A percentile compares a stretch with the other conserved stretches of the same genome.
These are phyloP conservation scores for Colletotrichum graminicola DNA, from an alignment of 2,329 filamentous ascomycete species.

Conservation along the genomic window DNA sequence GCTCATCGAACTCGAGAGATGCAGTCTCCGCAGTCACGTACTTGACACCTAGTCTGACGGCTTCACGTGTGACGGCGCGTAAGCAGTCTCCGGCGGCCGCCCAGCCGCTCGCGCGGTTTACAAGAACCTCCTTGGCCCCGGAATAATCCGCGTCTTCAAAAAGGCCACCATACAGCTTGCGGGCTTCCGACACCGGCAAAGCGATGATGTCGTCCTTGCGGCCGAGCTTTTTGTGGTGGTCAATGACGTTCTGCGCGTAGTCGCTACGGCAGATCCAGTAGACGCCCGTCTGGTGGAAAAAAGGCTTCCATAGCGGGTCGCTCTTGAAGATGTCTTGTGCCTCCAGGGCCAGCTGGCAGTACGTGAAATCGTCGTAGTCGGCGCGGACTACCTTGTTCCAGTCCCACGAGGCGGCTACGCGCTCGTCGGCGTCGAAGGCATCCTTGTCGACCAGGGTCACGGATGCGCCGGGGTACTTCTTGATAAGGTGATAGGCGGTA, in stretches of 20 bases:
- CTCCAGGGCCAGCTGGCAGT: conserved; percentile 74
- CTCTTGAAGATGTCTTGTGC: conserved; percentile 72
- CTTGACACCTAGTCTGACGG: conserved; percentile 67
- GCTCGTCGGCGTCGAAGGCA: conserved; percentile 59
- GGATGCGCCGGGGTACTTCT: conserved; percentile 60
- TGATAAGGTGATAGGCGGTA: conserved; percentile 73
- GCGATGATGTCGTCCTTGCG: conserved; percentile 56
- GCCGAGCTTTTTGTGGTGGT: conserved; percentile 64
- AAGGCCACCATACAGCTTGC: conserved; percentile 67
- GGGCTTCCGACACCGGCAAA: conserved; percentile 58
- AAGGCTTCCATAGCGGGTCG: conserved; percentile 67
- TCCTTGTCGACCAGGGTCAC: conserved; percentile 71
- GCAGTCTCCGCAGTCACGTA: conserved; percentile 67
- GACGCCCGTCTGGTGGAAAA: conserved; percentile 72
- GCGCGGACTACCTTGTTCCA: conserved; percentile 80
- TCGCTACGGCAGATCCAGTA: conserved; percentile 66
- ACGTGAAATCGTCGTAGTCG: conserved; percentile 74
- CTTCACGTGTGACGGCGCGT: conserved; percentile 64
- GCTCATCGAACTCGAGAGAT: conserved; percentile 56
- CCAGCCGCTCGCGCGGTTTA: conserved; percentile 74
- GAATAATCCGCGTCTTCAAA: conserved; percentile 72
- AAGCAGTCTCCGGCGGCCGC: conserved; percentile 71
- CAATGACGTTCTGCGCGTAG: conserved; percentile 63
- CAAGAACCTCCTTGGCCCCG: conserved; percentile 68
- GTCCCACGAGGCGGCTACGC: conserved; percentile 75